Evolutionary conservation across 2,329 filamentous ascomycete species (phyloP).

Genomic region (Colletotrichum lupini): DNA sequence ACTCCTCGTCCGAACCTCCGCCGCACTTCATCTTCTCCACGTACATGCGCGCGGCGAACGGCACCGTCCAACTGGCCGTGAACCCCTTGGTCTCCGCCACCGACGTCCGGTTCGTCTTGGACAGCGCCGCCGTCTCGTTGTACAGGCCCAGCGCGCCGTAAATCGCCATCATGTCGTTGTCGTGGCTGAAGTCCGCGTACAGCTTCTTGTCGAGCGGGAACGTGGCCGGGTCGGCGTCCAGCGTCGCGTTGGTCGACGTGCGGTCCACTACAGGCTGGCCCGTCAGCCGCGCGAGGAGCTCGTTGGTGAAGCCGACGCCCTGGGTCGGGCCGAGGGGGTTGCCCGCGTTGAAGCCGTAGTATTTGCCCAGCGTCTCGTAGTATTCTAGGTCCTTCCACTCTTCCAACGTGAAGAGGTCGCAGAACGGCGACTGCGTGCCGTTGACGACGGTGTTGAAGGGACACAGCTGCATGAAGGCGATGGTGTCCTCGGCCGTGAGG

Average conservation of each 20-base stretch:
- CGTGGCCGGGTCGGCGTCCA: slow-evolving; percentile 73
- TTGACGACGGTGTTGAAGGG: slow-evolving; percentile 84
- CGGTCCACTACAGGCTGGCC: slow-evolving; percentile 74
- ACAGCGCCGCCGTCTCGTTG: slow-evolving; percentile 69
- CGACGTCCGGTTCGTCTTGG: slow-evolving; percentile 60
- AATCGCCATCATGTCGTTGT: slow-evolving; percentile 85
- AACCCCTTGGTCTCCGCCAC: slow-evolving; percentile 70
- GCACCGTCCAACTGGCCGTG: slow-evolving; percentile 81
- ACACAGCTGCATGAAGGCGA: slow-evolving; percentile 89
- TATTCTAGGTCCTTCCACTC: slow-evolving; percentile 89
- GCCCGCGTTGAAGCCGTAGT: slow-evolving; percentile 82
- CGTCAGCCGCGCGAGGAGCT: slow-evolving; percentile 85
- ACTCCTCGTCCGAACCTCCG: slow-evolving; percentile 58
- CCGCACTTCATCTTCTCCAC: slow-evolving; percentile 86
- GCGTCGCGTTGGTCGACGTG: slow-evolving; percentile 81
- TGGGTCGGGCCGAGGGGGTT: slow-evolving; percentile 85
- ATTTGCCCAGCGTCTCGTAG: slow-evolving; percentile 82
- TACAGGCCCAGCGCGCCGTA: slow-evolving; percentile 84
- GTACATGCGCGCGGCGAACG: slow-evolving; percentile 84
- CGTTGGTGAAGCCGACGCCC: slow-evolving; percentile 88
- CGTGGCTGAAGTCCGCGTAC: slow-evolving; percentile 93
- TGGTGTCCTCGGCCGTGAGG: slow-evolving; percentile 69
- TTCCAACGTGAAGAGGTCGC: slow-evolving; percentile 74
- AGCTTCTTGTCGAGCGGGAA: slow-evolving; percentile 78
- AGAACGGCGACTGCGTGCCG: slow-evolving; percentile 76